These are phyloP conservation scores for Aspergillus sp. DNA, from an alignment of 2,329 filamentous ascomycete species.

Conservation along the genomic window DNA sequence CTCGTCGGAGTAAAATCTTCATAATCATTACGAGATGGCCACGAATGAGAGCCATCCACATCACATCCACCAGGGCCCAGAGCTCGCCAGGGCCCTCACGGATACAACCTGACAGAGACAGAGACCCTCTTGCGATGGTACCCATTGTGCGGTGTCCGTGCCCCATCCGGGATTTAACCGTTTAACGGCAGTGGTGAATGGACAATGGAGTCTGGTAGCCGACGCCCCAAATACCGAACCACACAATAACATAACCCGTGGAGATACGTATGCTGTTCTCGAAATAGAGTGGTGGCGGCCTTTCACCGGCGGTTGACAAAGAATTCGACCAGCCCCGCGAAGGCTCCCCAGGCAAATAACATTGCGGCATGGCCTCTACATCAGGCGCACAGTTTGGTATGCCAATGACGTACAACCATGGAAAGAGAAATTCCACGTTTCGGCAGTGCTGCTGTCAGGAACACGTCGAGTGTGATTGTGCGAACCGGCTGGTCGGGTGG, in stretches of 20 bases:
- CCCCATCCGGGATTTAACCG: not conserved
- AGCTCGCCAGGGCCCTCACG: not conserved
- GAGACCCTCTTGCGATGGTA: not conserved
- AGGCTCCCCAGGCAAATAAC: not conserved
- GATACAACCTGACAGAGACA: no score
- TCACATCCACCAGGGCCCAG: conserved; percentile 4
- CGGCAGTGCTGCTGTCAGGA: conserved; percentile 3
- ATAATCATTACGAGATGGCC: not conserved
- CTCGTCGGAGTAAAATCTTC: not conserved
- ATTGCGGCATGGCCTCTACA: not conserved
- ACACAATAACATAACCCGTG: not conserved
- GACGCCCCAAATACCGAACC: not conserved
- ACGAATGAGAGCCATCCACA: conserved; percentile 4
- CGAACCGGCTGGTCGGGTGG: conserved; percentile 1
- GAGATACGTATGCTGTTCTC: not conserved
- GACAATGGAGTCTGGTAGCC: not conserved
- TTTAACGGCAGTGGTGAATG: not conserved
- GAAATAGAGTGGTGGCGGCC: not conserved
- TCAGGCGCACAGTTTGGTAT: not conserved
- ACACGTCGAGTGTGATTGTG: conserved; percentile 6
- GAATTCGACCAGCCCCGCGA: not conserved
- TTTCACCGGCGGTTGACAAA: not conserved
- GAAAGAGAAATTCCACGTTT: conserved; percentile 1
- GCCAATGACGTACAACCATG: not conserved
- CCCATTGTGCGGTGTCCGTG: not conserved